Conservation (phyloP, 306 rosid species). For the Urtica urens region DNA sequence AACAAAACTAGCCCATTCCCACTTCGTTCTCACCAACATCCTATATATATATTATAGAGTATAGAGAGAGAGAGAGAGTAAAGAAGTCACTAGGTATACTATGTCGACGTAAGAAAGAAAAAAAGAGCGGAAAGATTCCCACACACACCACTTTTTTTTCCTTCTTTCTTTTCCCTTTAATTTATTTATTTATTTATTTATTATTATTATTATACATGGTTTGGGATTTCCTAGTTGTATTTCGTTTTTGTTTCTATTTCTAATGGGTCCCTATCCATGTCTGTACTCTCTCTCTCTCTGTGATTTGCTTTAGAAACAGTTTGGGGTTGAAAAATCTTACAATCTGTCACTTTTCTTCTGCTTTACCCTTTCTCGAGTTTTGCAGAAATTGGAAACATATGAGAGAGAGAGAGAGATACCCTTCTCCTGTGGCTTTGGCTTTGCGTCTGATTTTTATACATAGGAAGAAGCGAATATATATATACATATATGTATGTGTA, state of each 20-base stretch:
- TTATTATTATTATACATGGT: not conserved
- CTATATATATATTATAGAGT: not conserved
- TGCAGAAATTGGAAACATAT: constrained; percentile 23
- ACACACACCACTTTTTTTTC: not conserved
- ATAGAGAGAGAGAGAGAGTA: constrained; percentile 2
- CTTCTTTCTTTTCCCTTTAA: not conserved
- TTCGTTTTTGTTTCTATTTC: constrained; percentile 37
- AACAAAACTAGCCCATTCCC: not conserved
- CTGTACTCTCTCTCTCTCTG: constrained; percentile 16
- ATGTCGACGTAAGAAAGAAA: constrained; percentile 24
- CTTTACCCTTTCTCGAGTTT: constrained; percentile 42
- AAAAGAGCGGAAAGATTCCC: constrained; percentile 12
- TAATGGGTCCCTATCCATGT: constrained; percentile 31
- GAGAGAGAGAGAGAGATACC: not conserved
- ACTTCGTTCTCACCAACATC: not conserved
- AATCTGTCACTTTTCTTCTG: constrained; percentile 26
- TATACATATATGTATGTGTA: not conserved
- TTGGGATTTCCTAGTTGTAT: not conserved
- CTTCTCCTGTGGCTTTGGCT: not conserved
- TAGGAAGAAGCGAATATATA: not conserved
- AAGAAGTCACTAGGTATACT: constrained; percentile 43
- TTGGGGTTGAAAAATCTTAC: constrained; percentile 25
- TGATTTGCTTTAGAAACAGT: constrained; percentile 30
- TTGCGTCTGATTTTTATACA: not conserved
- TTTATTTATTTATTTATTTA: not conserved